These are phyloP conservation scores for Cutaneotrichosporon arboriforme DNA, from an alignment of 1,284 basidiomycete genomes.

Conservation along the genomic window DNA sequence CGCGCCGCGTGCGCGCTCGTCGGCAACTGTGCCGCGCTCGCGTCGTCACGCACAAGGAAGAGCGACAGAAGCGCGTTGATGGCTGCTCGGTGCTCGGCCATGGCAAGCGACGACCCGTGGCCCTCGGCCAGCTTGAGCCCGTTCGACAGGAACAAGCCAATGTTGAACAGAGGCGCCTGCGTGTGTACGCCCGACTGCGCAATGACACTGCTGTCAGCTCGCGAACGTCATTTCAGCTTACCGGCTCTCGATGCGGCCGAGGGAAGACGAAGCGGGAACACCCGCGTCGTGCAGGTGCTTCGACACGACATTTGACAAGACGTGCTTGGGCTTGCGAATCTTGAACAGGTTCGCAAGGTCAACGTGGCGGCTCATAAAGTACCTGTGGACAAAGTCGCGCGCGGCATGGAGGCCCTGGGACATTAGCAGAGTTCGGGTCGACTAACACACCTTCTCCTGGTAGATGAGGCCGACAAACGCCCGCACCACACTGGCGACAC, in stretches of 20 bases:
- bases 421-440: neutral
- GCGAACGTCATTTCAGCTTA: conserved; percentile 42
- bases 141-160: conserved; percentile 83
- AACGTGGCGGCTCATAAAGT: conserved; percentile 75
- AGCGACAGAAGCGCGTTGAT: conserved; percentile 42
- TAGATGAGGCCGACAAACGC: conserved; percentile 54
- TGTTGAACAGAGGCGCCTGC: conserved; percentile 84
- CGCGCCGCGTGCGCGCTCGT: conserved; percentile 8
- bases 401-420: conserved; percentile 69
- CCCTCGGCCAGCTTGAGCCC: conserved; percentile 86
- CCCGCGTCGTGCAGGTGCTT: conserved; percentile 57
- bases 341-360: conserved; percentile 81
- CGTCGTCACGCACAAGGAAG: conserved; percentile 34
- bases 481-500: conserved; percentile 48
- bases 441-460: conserved; percentile 50
- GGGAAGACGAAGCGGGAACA: conserved; percentile 57
- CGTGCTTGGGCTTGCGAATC: conserved; percentile 77
- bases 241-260: conserved; percentile 52
- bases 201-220: conserved; percentile 57
- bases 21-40: conserved; percentile 7
- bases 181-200: conserved; percentile 87
- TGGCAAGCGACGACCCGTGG: conserved; percentile 83
- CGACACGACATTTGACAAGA: conserved; percentile 67
- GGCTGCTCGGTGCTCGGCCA: conserved; percentile 87
- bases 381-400: conserved; percentile 74